phyloP scores from a whole-genome alignment of 805 yeast genomes.

The Candida nanaspora region DNA sequence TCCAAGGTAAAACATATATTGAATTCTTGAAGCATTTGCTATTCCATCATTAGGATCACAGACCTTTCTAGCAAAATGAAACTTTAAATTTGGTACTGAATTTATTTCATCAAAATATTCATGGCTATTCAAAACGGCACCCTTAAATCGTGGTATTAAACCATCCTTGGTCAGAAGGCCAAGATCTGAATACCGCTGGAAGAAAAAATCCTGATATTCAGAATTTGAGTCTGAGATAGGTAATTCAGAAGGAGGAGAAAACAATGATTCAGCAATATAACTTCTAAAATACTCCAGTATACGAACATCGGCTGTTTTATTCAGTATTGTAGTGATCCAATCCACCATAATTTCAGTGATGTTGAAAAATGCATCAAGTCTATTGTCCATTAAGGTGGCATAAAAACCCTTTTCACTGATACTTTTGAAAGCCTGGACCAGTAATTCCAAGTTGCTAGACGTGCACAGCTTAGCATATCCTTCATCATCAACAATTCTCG shows the following conservation, averaged over 20 bases:
- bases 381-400: constrained; percentile 20
- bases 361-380: not conserved
- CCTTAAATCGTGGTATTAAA: not conserved
- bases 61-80: not conserved
- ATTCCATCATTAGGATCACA: constrained; percentile 8
- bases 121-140: not conserved
- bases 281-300: not conserved
- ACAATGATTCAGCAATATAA: not conserved
- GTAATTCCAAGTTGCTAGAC: constrained; percentile 16
- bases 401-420: constrained; percentile 45
- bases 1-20: constrained; percentile 51
- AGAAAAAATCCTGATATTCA: not conserved
- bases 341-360: not conserved
- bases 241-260: not conserved
- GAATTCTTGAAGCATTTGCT: constrained; percentile 39
- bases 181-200: not conserved
- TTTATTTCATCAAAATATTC: not conserved
- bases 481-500: constrained; percentile 38
- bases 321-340: not conserved
- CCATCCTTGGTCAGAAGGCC: not conserved
- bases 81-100: not conserved
- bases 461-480: constrained; percentile 43
- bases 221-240: not conserved
- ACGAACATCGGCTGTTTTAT: not conserved
- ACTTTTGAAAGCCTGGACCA: constrained; percentile 28